Evolutionary conservation across 306 rosid species (phyloP), one percentile per base, ranked within the genome.

Genomic region (Pterocarpus santalinus): DNA sequence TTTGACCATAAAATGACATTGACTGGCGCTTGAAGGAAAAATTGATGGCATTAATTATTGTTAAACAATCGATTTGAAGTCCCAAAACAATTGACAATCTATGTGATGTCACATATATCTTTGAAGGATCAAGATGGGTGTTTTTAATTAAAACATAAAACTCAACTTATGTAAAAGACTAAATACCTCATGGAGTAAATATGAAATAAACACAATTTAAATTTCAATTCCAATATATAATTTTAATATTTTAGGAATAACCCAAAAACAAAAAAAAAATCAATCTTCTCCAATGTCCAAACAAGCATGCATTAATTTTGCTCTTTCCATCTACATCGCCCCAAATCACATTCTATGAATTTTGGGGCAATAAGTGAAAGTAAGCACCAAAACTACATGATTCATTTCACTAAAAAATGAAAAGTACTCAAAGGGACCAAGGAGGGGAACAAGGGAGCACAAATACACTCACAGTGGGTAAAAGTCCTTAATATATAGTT

Each of bases 401-500:
- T 36, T 38, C 8, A 65, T 70, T 55, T 69, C 67, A 62, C 56
- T 11, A 38, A n/a, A 67, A 78, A 62, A 78, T 4, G 14, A 51
- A 51, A 34, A 46, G 32, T 38, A 46, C 32, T 75, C 46, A 57
- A 65, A 62, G 22, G 79, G 72, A 9, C 35, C 28, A 1, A 14
- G 35, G 17, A 16, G 39, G 14, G 2, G 49, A 28, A 5, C 35
- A 74, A 13, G 35, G 61, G 32, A 9, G 71, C 60, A 38, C 8
- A 34, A 72, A 39, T 51, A 35, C 73, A 80, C 85, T 81, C 85
- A 95, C 98, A 94, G 88, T 63, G 92, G 90, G 81, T 91, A 95
- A 73, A 95, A 95, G 88, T 92, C 91, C 97, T 91, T 95, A 5
- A n/a, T n/a, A n/a, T n/a, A 92, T 92, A 73, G 93, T 88, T 65